Base-by-base conservation (phyloP, 495 filamentous ascomycete genomes). In the Penicillium cataractarum region DNA sequence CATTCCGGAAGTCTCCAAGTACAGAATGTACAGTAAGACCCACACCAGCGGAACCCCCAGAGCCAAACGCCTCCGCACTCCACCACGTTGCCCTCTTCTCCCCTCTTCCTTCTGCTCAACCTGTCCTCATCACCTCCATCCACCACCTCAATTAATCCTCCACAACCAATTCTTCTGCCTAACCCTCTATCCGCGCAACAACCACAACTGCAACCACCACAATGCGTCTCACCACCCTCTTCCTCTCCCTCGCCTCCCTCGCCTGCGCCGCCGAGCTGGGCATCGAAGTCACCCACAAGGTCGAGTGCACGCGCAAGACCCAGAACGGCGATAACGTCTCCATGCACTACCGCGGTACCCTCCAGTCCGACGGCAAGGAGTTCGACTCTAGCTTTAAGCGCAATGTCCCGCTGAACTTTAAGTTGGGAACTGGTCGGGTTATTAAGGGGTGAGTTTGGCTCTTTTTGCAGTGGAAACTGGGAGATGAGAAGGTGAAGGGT, bases 271-370 rank as follows among this genome's bases (percentile, higher is more conserved):
- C 85, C 29, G 78, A 80, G 13, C 84, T 96, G 61, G 80, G 84
- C 70, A 91, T 96, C 76, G 88, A 96, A 64, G 84, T 87, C 61
- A 93, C 90, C 40, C 81, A 88, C 60, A 75, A 84, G 24, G 87
- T 91, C 69, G 83, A 88, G 52, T 92, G 90, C 77, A 80, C 77
- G 29, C 90, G 92, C 71, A 92, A 90, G 74, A 89, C 92, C 32
- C 65, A 86, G 65, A 84, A 81, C 40, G 92, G 92, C 69, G 92
- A 97, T 77, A 86, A 74, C 50, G 89, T 98, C 66, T 77, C 80
- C 37, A 92, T 97, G 61, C 90, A 98, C 80, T 98, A 98, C 79
- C 83, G 85, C 35, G 94, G 94, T 60, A 95, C 89, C 0, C 83
- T 97, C 26, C 81, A 72, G 27, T 55, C 70, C 22, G 73, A 76